Evolutionary conservation across 2,329 filamentous ascomycete genomes (phyloP).

Genomic region (Botrytis squamosa): DNA sequence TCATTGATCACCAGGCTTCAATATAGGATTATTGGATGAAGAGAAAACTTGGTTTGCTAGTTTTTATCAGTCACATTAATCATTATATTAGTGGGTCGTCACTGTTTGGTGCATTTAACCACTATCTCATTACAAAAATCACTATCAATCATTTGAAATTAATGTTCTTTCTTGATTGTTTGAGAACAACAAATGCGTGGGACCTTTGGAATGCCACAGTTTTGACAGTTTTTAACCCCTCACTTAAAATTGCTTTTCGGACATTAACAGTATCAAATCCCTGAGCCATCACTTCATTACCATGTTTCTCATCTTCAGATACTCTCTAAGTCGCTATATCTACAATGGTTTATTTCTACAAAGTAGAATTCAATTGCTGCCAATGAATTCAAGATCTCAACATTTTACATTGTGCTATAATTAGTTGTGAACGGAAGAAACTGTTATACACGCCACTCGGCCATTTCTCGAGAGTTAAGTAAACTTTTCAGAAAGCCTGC

Average conservation of each 20-base stretch:
- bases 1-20: no score
- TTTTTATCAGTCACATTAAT: background rate
- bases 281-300: background rate
- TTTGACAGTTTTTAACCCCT: background rate
- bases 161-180: background rate
- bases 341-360: background rate
- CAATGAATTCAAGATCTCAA: background rate
- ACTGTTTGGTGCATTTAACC: no score
- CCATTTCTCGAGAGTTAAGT: background rate
- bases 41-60: background rate
- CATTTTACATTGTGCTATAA: background rate
- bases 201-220: background rate
- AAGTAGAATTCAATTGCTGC: background rate
- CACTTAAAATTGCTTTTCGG: background rate
- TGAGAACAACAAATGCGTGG: fast-evolving
- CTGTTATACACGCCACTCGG: background rate
- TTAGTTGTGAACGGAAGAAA: background rate
- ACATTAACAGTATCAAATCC: background rate
- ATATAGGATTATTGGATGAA: background rate
- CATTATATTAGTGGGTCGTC: background rate
- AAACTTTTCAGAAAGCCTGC: background rate
- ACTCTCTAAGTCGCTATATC: background rate
- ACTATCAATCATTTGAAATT: background rate
- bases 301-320: background rate
- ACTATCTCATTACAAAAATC: background rate